phyloP scores from a whole-genome alignment of 306 rosid species.

The Luffa aegyptiaca region DNA sequence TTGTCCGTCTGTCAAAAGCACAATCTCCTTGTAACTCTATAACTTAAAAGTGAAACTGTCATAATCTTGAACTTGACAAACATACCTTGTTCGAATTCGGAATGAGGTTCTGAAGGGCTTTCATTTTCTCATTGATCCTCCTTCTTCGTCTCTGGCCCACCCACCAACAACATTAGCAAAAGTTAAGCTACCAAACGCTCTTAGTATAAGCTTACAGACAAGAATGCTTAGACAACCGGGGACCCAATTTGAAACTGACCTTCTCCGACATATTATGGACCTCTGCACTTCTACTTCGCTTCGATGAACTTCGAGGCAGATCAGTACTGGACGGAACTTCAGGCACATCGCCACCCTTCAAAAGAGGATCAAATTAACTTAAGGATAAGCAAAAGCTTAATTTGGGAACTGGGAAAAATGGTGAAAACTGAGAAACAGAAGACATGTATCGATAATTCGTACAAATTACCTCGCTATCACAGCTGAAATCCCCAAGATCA shows the following conservation, averaged over 20 bases:
- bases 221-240: conserved; percentile 7
- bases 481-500: conserved; percentile 34
- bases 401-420: neutral
- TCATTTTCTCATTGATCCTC: conserved; percentile 90
- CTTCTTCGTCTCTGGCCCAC: conserved; percentile 81
- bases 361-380: conserved; percentile 3
- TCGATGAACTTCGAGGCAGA: conserved; percentile 52
- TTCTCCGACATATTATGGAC: conserved; percentile 93
- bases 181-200: conserved; percentile 7
- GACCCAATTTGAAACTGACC: conserved; percentile 28
- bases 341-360: conserved; percentile 43
- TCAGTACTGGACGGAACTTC: conserved; percentile 33
- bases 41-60: neutral
- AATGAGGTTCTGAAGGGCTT: conserved; percentile 82
- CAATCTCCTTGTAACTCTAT: neutral
- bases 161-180: conserved; percentile 13
- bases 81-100: conserved; percentile 93
- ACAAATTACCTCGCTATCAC: conserved; percentile 42
- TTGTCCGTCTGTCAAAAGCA: conserved; percentile 64
- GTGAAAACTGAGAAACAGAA: neutral
- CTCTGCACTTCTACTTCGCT: conserved; percentile 86
- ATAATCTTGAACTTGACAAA: neutral
- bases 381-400: neutral
- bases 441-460: neutral
- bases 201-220: neutral